phyloP scores from a whole-genome alignment of 331 rosid genomes.

The Malus hybrid region DNA sequence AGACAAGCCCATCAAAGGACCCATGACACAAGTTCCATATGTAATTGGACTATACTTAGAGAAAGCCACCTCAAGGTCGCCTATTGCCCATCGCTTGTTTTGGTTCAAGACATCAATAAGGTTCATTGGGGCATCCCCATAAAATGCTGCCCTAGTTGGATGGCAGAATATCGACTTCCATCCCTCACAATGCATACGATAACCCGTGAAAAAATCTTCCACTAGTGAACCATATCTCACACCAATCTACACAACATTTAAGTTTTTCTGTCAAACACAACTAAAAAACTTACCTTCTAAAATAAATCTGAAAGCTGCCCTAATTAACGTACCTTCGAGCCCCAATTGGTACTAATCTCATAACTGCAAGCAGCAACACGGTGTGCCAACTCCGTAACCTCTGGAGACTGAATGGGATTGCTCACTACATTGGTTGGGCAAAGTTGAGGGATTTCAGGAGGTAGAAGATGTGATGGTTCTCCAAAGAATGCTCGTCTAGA shows the following conservation, averaged over 20 bases:
- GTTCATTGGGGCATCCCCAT: constrained; percentile 28
- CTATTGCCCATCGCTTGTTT: constrained; percentile 26
- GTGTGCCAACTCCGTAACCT: constrained; percentile 13
- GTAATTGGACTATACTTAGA: constrained; percentile 17
- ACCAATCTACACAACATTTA: constrained; percentile 1
- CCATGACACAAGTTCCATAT: constrained; percentile 16
- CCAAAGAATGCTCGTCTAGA: constrained; percentile 33
- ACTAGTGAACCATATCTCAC: constrained; percentile 33
- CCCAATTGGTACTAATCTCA: constrained; percentile 35
- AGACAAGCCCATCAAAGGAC: constrained; percentile 25
- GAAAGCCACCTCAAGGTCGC: constrained; percentile 20
- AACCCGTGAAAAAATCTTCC: constrained; percentile 32
- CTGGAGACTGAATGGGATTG: constrained; percentile 8
- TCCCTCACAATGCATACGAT: constrained; percentile 22
- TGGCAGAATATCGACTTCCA: constrained; percentile 34
- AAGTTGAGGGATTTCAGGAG: constrained; percentile 18
- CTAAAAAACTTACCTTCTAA: too few relatives aligned
- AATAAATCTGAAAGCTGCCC: background rate
- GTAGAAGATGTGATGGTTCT: constrained; percentile 13
- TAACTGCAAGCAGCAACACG: constrained; percentile 24
- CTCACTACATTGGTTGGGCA: constrained; percentile 12
- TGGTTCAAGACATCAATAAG: constrained; percentile 30
- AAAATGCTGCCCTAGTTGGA: constrained; percentile 32
- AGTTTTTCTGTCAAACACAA: too few relatives aligned
- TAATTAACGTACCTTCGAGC: constrained; percentile 21